Evolutionary conservation across 2,329 filamentous ascomycete species (phyloP).

Genomic region (Dissoconium aciculare): DNA sequence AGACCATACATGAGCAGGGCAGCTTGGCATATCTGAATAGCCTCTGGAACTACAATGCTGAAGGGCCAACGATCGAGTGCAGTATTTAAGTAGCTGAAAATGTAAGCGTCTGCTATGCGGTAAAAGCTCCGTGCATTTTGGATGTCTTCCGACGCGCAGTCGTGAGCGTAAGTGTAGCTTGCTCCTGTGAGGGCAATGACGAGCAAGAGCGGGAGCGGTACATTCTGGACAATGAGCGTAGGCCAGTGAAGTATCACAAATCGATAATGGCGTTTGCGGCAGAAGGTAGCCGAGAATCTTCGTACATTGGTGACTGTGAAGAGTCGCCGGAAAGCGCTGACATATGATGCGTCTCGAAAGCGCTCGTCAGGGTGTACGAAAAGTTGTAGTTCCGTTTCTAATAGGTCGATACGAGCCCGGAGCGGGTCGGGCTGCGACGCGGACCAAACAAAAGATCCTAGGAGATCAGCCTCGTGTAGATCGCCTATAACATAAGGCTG

Average conservation of each 20-base stretch:
- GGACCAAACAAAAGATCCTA: no score
- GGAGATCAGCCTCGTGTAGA: no score
- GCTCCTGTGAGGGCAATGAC: slow-evolving; percentile 5
- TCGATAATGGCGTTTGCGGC: slow-evolving; percentile 6
- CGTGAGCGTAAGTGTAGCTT: slow-evolving; percentile 1
- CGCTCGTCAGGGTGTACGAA: no score
- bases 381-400: no score
- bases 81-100: slow-evolving; percentile 2
- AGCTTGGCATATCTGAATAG: slow-evolving; percentile 5
- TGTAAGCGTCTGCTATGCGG: slow-evolving; percentile 2
- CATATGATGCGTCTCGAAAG: no score
- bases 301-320: slow-evolving; percentile 2
- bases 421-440: no score
- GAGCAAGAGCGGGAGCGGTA: slow-evolving; percentile 4
- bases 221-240: slow-evolving; percentile 1
- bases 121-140: slow-evolving; percentile 4
- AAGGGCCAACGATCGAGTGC: neutral
- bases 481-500: no score
- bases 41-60: neutral
- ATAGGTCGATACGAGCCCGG: no score
- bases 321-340: slow-evolving; percentile 2
- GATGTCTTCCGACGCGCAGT: neutral
- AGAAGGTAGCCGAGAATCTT: slow-evolving; percentile 3
- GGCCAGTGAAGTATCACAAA: slow-evolving; percentile 8
- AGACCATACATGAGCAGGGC: slow-evolving; percentile 6